phyloP scores from a whole-genome alignment of 2,329 filamentous ascomycete species.

The Aspergillus unguis region DNA sequence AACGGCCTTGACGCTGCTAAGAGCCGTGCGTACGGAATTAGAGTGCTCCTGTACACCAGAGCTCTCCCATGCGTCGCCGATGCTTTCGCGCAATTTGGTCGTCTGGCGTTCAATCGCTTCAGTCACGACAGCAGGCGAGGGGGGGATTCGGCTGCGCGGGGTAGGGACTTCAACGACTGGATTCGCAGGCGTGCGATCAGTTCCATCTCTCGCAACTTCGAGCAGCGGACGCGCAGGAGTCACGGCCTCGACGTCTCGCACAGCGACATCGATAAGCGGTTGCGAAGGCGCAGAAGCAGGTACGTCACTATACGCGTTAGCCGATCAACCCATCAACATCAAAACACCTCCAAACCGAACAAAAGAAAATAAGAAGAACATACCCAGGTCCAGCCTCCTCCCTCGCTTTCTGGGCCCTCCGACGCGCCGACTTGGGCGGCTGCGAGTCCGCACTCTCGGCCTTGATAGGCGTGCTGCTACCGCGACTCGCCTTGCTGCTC shows the following conservation, averaged over 20 bases:
- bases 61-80: conserved; percentile 34
- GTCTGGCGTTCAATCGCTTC: conserved; percentile 70
- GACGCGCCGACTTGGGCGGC: conserved; percentile 29
- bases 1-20: conserved; percentile 67
- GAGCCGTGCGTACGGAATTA: conserved; percentile 62
- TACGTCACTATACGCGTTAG: conserved; percentile 11
- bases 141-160: conserved; percentile 23
- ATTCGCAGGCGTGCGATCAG: conserved; percentile 18
- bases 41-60: conserved; percentile 48
- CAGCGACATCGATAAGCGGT: background rate
- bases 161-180: conserved; percentile 6
- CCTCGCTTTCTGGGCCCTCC: conserved; percentile 33
- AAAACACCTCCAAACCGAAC: background rate
- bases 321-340: no score
- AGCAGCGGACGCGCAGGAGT: background rate
- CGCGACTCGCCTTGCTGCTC: conserved; percentile 41
- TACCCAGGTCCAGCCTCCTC: conserved; percentile 31
- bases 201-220: conserved; percentile 2
- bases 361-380: conserved; percentile 3
- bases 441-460: conserved; percentile 5
- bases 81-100: conserved; percentile 32
- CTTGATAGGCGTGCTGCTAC: conserved; percentile 32
- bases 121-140: conserved; percentile 50
- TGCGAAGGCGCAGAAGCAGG: conserved; percentile 5
- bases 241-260: background rate